These are phyloP conservation scores for Lachnellula occidentalis DNA, from an alignment of 2,329 filamentous ascomycete species.

Conservation along the genomic window DNA sequence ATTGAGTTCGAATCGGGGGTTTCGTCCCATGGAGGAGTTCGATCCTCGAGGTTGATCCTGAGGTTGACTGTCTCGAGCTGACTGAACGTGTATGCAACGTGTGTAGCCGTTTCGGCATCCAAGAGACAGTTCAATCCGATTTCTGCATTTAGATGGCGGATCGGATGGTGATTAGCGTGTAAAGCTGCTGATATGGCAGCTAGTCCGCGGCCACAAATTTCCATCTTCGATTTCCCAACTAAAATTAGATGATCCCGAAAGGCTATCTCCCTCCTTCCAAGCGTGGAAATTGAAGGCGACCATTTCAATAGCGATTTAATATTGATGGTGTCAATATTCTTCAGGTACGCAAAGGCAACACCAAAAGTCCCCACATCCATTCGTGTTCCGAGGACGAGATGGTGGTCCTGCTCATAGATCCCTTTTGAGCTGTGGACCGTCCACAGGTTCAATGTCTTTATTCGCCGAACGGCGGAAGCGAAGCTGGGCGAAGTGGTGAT, in stretches of 20 bases:
- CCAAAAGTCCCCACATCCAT: neutral
- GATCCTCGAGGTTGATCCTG: neutral
- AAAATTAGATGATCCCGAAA: too few species aligned
- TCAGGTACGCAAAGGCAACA: neutral
- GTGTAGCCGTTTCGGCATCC: neutral
- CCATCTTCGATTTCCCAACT: too few species aligned
- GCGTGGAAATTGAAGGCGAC: neutral
- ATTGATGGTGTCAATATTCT: neutral
- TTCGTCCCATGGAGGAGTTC: neutral
- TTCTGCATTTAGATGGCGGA: neutral
- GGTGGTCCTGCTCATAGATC: neutral
- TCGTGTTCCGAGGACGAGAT: neutral
- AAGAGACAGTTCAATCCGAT: neutral
- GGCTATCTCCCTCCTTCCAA: neutral
- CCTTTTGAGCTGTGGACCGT: neutral
- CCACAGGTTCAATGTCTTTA: neutral
- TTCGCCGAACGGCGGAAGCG: neutral
- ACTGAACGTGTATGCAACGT: neutral
- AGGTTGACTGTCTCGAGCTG: neutral
- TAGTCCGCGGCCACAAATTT: neutral
- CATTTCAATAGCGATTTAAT: neutral
- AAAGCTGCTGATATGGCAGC: neutral
- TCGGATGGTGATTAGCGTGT: neutral
- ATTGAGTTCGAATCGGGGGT: neutral
- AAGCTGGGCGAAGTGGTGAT: neutral